A percentile compares a stretch with the other conserved stretches of the same genome.
These are phyloP conservation scores for Halophytophthora batemanensis DNA, from an alignment of 352 stramenopile genomes.

Conservation along the genomic window DNA sequence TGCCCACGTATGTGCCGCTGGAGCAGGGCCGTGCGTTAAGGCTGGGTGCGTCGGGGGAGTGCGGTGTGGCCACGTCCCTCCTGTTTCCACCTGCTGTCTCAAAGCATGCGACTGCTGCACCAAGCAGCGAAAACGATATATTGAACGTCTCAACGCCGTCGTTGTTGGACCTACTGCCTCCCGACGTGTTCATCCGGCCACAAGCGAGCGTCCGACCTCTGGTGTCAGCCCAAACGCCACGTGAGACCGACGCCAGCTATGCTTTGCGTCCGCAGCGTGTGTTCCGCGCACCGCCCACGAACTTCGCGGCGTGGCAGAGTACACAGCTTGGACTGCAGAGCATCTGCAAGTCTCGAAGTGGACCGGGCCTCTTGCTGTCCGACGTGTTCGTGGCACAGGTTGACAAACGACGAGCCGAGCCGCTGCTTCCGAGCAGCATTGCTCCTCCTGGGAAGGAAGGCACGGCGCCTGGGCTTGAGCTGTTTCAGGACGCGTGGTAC, in stretches of 20 bases:
- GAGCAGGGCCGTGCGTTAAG: conserved; percentile 37
- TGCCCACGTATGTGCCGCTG: conserved; percentile 61
- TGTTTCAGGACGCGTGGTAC: conserved; percentile 50
- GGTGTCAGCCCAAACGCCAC: conserved; percentile 23
- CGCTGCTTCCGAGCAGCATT: conserved; percentile 7
- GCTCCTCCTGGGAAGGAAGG: neutral
- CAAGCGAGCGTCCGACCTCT: conserved; percentile 54
- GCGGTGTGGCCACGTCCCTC: conserved; percentile 16
- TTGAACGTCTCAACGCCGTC: conserved; percentile 16
- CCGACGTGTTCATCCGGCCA: conserved; percentile 47
- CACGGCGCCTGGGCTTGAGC: conserved; percentile 1
- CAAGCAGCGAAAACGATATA: neutral
- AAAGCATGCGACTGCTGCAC: conserved; percentile 1
- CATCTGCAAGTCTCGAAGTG: conserved; percentile 19
- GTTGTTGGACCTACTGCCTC: conserved; percentile 39
- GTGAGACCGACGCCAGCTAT: conserved; percentile 54
- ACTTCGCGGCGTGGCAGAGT: conserved; percentile 32
- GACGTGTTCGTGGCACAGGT: conserved; percentile 16
- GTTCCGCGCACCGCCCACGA: conserved; percentile 35
- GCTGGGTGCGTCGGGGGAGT: conserved; percentile 49
- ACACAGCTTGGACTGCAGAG: conserved; percentile 41
- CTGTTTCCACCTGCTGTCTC: neutral
- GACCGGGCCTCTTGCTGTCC: conserved; percentile 18
- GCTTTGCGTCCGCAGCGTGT: conserved; percentile 45
- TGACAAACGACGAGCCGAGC: conserved; percentile 18